Conservation (phyloP, 345 rosid species). For the Mallotus nudiflorus region DNA sequence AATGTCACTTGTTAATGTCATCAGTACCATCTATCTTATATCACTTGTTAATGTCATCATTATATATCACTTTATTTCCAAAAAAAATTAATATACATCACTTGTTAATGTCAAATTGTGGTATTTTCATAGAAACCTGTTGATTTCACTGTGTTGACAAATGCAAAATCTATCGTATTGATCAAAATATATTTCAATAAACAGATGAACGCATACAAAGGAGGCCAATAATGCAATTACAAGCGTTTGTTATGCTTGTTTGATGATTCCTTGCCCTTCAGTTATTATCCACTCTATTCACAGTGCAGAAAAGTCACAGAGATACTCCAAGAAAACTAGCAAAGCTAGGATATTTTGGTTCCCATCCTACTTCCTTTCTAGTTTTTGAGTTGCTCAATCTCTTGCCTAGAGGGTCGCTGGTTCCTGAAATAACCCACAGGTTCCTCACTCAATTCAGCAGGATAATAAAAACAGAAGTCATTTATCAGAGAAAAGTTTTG, state of each 20-base stretch:
- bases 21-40: too few relatives aligned
- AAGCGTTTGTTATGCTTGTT: neutral
- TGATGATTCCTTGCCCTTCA: neutral
- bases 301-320: neutral
- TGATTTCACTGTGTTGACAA: neutral
- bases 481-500: neutral
- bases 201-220: neutral
- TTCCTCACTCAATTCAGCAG: neutral
- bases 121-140: neutral
- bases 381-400: constrained; percentile 77
- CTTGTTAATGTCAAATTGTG: too few relatives aligned
- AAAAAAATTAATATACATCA: too few relatives aligned
- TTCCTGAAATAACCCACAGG: constrained; percentile 54
- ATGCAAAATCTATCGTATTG: neutral
- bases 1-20: too few relatives aligned
- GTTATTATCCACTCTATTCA: neutral
- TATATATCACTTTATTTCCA: too few relatives aligned
- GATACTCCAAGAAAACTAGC: constrained; percentile 65
- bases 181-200: neutral
- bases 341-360: constrained; percentile 83
- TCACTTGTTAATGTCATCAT: too few relatives aligned
- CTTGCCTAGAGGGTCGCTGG: constrained; percentile 78
- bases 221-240: too few relatives aligned
- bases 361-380: constrained; percentile 78
- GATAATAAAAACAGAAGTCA: neutral